Percentiles rank a stretch among this genome's conserved stretches.
These are phyloP conservation scores for Leccinum pachyderme DNA, from an alignment of 1,284 basidiomycete species.

Conservation along the genomic window DNA sequence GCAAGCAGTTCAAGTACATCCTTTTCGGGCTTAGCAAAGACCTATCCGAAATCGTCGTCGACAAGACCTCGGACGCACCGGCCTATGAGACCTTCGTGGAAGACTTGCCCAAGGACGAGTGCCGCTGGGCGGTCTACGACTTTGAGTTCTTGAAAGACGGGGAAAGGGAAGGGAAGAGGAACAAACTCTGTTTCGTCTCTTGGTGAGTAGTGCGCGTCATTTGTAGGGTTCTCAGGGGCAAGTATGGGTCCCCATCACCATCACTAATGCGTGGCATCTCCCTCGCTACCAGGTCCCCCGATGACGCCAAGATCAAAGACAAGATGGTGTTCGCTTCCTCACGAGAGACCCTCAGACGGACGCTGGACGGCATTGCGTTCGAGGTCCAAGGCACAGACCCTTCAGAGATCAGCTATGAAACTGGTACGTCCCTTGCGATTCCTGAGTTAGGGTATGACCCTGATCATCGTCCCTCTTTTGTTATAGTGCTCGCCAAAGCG, in stretches of 20 bases:
- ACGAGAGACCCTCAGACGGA: slow-evolving; percentile 77
- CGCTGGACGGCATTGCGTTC: slow-evolving; percentile 67
- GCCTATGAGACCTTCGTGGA: slow-evolving; percentile 79
- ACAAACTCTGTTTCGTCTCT: slow-evolving; percentile 85
- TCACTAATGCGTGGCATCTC: background rate
- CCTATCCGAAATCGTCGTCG: slow-evolving; percentile 75
- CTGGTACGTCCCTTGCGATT: slow-evolving; percentile 54
- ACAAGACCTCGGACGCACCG: slow-evolving; percentile 50
- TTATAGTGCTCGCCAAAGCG: slow-evolving; percentile 23
- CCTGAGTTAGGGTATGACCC: background rate
- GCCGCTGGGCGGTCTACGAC: slow-evolving; percentile 92
- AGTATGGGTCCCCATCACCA: background rate
- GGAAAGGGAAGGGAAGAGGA: slow-evolving; percentile 55
- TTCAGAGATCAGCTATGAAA: slow-evolving; percentile 76
- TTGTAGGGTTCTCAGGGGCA: too few species aligned
- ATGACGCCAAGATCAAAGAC: slow-evolving; percentile 82
- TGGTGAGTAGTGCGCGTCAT: slow-evolving; percentile 50
- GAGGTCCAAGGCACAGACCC: slow-evolving; percentile 91
- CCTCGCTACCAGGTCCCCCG: slow-evolving; percentile 71
- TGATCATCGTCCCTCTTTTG: background rate
- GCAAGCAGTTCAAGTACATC: slow-evolving; percentile 85
- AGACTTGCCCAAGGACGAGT: slow-evolving; percentile 77
- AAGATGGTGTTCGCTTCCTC: slow-evolving; percentile 98
- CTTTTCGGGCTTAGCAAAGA: slow-evolving; percentile 73
- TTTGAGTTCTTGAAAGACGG: slow-evolving; percentile 72